Base-by-base conservation (phyloP, 2,329 filamentous ascomycete genomes). In the Pezicula radicicola region DNA sequence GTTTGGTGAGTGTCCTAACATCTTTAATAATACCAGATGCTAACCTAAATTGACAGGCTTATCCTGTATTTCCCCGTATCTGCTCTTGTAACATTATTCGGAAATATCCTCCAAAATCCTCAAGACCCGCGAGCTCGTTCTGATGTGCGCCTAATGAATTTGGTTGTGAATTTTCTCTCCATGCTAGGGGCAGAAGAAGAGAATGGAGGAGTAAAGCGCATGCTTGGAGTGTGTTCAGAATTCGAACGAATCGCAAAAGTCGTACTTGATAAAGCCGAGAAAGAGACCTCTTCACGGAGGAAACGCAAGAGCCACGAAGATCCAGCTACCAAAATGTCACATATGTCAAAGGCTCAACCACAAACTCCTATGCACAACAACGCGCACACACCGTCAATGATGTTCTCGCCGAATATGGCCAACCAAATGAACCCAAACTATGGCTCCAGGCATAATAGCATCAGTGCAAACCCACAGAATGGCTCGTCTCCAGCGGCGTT, bases 61-160 rank as follows among this genome's bases (percentile, higher is more conserved):
- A 90, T 97, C 59, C 75, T 97, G 10, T 99, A 99, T 71, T 99
- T 96, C 72, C 94, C 94, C 0, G 92, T 99, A 8, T 96, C 94
- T 0, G 89, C 94, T 1, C 80, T 97, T 4, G 91, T 99, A 42
- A 97, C 94, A 0, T 75, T 99, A 2, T 99, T 99, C 64, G 92
- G 93, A 53, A 97, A 97, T 64, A 95, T 97, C 44, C 72, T 99
- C 1, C 94, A 99, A 67, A 97, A 97, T 61, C 94, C 94, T 0
- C 83, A 93, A 53, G 94, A 99, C 65, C 84, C 88, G 1, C 82
- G 91, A 43, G 93, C 93, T 40, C 85, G 91, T 50, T 91, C 91
- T 1, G 94, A 99, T 67, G 84, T 94, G 15, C 88, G 89, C 59
- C 73, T 97, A 18, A 97, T 99, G 91, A 91, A 87, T 60, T 78